Evolutionary conservation across 495 filamentous ascomycete species (phyloP).

Genomic region (Choiromyces venosus): DNA sequence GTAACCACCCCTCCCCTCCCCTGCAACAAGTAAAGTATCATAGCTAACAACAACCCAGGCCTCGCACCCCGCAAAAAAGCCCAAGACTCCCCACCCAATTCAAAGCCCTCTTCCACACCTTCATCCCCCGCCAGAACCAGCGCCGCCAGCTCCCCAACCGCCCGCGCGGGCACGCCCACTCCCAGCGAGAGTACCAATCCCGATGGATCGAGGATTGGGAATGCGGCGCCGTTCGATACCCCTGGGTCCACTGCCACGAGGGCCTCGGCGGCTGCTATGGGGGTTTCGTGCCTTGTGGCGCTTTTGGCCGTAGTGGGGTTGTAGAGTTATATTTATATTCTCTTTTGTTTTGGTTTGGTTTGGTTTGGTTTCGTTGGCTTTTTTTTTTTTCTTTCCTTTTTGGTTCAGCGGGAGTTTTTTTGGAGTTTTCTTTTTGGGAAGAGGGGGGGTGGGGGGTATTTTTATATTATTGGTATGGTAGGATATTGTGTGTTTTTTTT

Average conservation of each 20-base stretch:
- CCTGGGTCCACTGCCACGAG: neutral
- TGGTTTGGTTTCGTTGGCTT: slow-evolving; percentile 23
- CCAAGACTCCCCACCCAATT: neutral
- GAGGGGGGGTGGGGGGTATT: no score
- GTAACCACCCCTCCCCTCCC: slow-evolving; percentile 27
- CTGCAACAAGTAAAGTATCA: neutral
- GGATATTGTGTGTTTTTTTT: neutral
- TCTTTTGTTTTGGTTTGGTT: slow-evolving; percentile 8
- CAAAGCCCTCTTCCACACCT: slow-evolving; percentile 5
- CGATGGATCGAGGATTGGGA: slow-evolving; percentile 8
- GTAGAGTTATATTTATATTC: slow-evolving; percentile 4
- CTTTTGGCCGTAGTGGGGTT: neutral
- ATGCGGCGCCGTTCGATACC: slow-evolving; percentile 19
- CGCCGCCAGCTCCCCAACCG: slow-evolving; percentile 6
- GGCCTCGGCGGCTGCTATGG: neutral
- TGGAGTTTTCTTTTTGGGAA: slow-evolving; percentile 9
- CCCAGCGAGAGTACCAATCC: slow-evolving; percentile 4
- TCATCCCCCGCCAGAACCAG: neutral
- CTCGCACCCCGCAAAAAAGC: slow-evolving; percentile 25
- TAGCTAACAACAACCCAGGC: neutral
- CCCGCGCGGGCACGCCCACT: neutral
- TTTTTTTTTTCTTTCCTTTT: slow-evolving; percentile 17
- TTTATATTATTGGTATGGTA: neutral
- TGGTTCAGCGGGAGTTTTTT: slow-evolving; percentile 5
- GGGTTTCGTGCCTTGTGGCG: neutral